Conservation (phyloP, 2,329 filamentous ascomycete genomes). For the Sclerotiophoma versabilis region DNA sequence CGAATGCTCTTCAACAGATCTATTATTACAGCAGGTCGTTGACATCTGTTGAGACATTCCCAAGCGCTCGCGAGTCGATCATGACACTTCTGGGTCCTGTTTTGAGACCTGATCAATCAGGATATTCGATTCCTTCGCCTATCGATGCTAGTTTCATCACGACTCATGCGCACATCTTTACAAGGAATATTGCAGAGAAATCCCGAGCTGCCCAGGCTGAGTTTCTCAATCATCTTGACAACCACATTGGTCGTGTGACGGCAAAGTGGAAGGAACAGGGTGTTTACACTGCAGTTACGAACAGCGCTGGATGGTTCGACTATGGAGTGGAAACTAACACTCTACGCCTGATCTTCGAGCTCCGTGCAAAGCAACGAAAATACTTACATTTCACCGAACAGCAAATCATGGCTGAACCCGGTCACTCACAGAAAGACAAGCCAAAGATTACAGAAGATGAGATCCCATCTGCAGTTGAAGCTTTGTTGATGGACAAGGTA, state of each 20-base stretch:
- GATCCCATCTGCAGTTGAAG: slow-evolving; percentile 23
- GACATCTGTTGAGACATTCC: slow-evolving; percentile 71
- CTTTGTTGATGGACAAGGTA: slow-evolving; percentile 25
- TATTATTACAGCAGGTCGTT: slow-evolving; percentile 76
- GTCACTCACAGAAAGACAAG: background rate
- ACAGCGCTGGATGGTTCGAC: slow-evolving; percentile 60
- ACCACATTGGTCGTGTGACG: slow-evolving; percentile 61
- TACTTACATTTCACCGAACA: slow-evolving; percentile 18
- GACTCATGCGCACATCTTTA: slow-evolving; percentile 70
- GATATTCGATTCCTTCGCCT: slow-evolving; percentile 29
- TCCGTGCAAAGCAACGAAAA: slow-evolving; percentile 10
- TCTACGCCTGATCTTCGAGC: slow-evolving; percentile 39
- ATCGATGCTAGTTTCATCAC: slow-evolving; percentile 69
- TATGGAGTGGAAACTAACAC: slow-evolving; percentile 59
- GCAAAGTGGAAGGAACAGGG: slow-evolving; percentile 65
- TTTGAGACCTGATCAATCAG: background rate
- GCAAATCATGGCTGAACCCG: slow-evolving; percentile 4
- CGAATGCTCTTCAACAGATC: slow-evolving; percentile 73
- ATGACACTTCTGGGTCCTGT: slow-evolving; percentile 51
- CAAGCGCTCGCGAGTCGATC: slow-evolving; percentile 72
- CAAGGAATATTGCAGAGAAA: slow-evolving; percentile 55
- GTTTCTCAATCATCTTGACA: slow-evolving; percentile 64
- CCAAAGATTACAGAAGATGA: slow-evolving; percentile 28
- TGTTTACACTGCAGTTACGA: slow-evolving; percentile 65
- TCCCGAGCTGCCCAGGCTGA: slow-evolving; percentile 56